Evolutionary conservation across 306 rosid species (phyloP).

Genomic region (Leucaena leucocephala): DNA sequence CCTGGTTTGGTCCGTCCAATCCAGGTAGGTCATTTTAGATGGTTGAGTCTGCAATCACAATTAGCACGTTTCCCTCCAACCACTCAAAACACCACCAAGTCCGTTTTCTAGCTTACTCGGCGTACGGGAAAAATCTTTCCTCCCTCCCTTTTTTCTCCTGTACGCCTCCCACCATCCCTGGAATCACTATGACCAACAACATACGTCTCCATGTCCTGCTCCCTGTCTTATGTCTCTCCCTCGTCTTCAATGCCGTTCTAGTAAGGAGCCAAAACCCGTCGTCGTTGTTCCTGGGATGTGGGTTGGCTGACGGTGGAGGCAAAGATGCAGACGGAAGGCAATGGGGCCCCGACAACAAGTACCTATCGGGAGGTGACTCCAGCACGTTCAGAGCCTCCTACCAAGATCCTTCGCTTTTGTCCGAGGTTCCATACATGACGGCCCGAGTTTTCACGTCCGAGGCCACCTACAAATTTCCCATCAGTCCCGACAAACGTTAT

Average conservation of each 20-base stretch:
- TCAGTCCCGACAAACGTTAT: slow-evolving; percentile 42
- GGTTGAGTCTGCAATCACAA: slow-evolving; percentile 28
- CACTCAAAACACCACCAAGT: not conserved
- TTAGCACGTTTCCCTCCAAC: not conserved
- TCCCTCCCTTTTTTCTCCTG: slow-evolving; percentile 39
- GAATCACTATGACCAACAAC: slow-evolving; percentile 33
- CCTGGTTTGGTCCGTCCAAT: slow-evolving; percentile 51
- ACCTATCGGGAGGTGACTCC: slow-evolving; percentile 27
- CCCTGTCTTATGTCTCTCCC: slow-evolving; percentile 24
- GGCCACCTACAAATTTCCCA: slow-evolving; percentile 44
- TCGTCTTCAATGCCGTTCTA: slow-evolving; percentile 36
- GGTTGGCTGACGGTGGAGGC: slow-evolving; percentile 35
- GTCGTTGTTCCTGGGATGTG: slow-evolving; percentile 49
- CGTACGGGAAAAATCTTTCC: slow-evolving; percentile 42
- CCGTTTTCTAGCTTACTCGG: slow-evolving; percentile 21
- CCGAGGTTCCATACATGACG: slow-evolving; percentile 57
- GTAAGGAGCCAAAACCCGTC: slow-evolving; percentile 18
- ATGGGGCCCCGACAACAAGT: slow-evolving; percentile 53
- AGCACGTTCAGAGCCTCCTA: slow-evolving; percentile 40
- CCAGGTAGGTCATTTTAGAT: slow-evolving; percentile 43
- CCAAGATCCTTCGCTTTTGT: slow-evolving; percentile 55
- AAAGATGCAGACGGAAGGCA: slow-evolving; percentile 48
- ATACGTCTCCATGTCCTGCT: slow-evolving; percentile 16
- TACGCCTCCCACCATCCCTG: slow-evolving; percentile 38
- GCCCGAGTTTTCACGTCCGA: slow-evolving; percentile 51